These are phyloP conservation scores for Singerocomus inundabilis DNA, from an alignment of 1,284 basidiomycete species.

Conservation along the genomic window DNA sequence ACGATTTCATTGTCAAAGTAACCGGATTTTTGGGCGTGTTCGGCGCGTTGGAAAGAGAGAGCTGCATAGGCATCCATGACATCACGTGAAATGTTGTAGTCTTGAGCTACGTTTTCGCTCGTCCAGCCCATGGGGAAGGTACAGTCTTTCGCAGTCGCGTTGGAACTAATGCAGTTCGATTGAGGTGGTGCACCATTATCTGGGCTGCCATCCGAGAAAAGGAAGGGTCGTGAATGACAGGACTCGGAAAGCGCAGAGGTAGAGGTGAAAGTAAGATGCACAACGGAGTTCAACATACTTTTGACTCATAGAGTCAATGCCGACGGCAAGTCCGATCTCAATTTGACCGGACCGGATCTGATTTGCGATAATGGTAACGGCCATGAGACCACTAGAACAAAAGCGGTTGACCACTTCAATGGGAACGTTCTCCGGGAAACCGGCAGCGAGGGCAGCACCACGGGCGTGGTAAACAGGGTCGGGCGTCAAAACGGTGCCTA, in stretches of 20 bases:
- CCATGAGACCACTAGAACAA: constrained; percentile 78
- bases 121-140: constrained; percentile 85
- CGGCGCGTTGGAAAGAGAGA: constrained; percentile 74
- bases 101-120: constrained; percentile 67
- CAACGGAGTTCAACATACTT: constrained; percentile 46
- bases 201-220: constrained; percentile 42
- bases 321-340: constrained; percentile 80
- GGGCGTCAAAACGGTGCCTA: constrained; percentile 68
- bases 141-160: constrained; percentile 57
- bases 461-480: constrained; percentile 67
- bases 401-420: constrained; percentile 77
- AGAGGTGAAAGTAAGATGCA: neutral
- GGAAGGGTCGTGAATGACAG: neutral
- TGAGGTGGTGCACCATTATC: constrained; percentile 62
- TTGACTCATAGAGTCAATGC: constrained; percentile 82
- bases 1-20: constrained; percentile 79
- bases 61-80: constrained; percentile 88
- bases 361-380: constrained; percentile 73
- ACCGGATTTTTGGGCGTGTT: constrained; percentile 63
- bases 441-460: constrained; percentile 76
- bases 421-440: constrained; percentile 76
- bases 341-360: constrained; percentile 82
- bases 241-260: neutral
- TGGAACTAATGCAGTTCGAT: constrained; percentile 56
- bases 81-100: constrained; percentile 80